These are phyloP conservation scores for Stephanodiscus minutulus DNA, from an alignment of 108 stramenopile species.

Conservation along the genomic window DNA sequence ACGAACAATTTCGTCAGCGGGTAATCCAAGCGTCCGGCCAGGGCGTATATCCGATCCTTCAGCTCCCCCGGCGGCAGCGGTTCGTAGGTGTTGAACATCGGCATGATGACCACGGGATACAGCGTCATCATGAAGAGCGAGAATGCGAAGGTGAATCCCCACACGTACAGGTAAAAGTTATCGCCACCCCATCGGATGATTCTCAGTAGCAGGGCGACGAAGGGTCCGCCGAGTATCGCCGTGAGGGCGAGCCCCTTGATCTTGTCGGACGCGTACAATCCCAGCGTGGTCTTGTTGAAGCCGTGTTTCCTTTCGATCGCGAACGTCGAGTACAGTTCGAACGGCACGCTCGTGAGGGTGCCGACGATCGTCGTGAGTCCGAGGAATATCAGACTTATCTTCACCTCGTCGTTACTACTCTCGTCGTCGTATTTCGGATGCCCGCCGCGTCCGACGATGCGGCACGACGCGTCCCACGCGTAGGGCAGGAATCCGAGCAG, in stretches of 20 bases:
- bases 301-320: slow-evolving; percentile 95
- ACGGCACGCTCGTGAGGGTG: slow-evolving; percentile 82
- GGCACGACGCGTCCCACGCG: slow-evolving; percentile 72
- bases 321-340: slow-evolving; percentile 90
- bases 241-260: slow-evolving; percentile 82
- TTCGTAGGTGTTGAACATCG: slow-evolving; percentile 98
- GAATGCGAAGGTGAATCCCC: slow-evolving; percentile 91
- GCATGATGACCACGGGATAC: slow-evolving; percentile 95
- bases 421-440: slow-evolving; percentile 57
- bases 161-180: slow-evolving; percentile 93
- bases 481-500: slow-evolving; percentile 82
- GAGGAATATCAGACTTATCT: slow-evolving; percentile 84
- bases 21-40: slow-evolving; percentile 89
- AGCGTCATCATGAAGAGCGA: slow-evolving; percentile 92
- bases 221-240: slow-evolving; percentile 88
- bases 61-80: slow-evolving; percentile 89
- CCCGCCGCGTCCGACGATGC: slow-evolving; percentile 34
- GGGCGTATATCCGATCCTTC: slow-evolving; percentile 85
- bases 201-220: slow-evolving; percentile 80
- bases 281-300: slow-evolving; percentile 95
- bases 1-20: slow-evolving; percentile 97
- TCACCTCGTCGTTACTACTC: slow-evolving; percentile 83
- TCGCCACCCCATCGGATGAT: slow-evolving; percentile 87
- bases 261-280: slow-evolving; percentile 92
- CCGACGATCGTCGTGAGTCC: slow-evolving; percentile 69